These are phyloP conservation scores for Leptographium flavum DNA, from an alignment of 2,329 filamentous ascomycete genomes.

Conservation along the genomic window DNA sequence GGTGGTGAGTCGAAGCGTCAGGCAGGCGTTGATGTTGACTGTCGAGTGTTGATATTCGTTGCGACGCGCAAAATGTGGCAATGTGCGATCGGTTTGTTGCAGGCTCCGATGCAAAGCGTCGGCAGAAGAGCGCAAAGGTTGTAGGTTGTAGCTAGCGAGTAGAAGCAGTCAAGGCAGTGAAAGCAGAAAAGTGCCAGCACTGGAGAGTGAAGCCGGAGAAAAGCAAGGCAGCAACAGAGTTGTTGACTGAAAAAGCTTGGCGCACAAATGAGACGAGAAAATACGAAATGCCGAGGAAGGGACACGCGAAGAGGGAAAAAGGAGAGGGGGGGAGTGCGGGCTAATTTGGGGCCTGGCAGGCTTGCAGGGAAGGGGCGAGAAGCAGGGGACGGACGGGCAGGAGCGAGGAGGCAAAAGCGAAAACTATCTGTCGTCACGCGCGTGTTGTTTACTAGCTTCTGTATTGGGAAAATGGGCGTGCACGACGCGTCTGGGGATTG, in stretches of 20 bases:
- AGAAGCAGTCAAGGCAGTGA: neutral
- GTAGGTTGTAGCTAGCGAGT: too few species aligned
- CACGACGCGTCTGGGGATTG: slow-evolving; percentile 10
- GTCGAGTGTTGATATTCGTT: too few species aligned
- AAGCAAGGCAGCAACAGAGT: neutral
- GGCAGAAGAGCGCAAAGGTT: too few species aligned
- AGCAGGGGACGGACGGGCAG: neutral
- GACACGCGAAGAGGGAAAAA: neutral
- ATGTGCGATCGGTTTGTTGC: too few species aligned
- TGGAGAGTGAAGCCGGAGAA: neutral
- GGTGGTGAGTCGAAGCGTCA: too few species aligned
- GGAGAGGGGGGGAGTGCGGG: slow-evolving; percentile 1
- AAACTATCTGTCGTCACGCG: slow-evolving; percentile 7
- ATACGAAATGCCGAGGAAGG: neutral
- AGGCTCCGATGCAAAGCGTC: too few species aligned
- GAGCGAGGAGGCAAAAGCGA: neutral
- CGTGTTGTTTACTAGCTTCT: slow-evolving; percentile 12
- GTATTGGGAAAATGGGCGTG: slow-evolving; percentile 11
- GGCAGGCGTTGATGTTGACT: too few species aligned
- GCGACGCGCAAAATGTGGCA: neutral
- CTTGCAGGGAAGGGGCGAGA: too few species aligned
- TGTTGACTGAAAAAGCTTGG: neutral
- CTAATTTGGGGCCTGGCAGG: neutral
- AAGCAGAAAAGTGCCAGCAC: neutral
- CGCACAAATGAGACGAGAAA: neutral